These are phyloP conservation scores for Alternaria brassicicola DNA, from an alignment of 2,329 filamentous ascomycete species.

Conservation along the genomic window DNA sequence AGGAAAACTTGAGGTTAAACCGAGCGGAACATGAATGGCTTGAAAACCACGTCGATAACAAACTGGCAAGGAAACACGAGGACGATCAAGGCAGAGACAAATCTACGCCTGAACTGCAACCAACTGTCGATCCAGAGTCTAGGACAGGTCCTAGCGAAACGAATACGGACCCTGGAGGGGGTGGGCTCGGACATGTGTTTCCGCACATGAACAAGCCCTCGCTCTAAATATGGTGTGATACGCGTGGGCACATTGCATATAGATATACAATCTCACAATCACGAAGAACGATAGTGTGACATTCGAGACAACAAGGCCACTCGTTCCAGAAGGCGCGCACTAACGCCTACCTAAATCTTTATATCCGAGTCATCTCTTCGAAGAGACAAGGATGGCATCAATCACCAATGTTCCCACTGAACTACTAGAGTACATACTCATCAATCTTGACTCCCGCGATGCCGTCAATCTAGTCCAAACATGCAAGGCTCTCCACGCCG, in stretches of 20 bases:
- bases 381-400: not conserved
- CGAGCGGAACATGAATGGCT: slow-evolving; percentile 43
- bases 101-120: not conserved
- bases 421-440: slow-evolving; percentile 1
- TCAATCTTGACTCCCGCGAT: not conserved
- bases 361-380: not conserved
- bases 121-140: slow-evolving; percentile 10
- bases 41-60: slow-evolving; percentile 40
- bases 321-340: not conserved
- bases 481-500: not conserved
- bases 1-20: slow-evolving; percentile 55
- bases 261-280: slow-evolving; percentile 2
- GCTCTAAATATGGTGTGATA: slow-evolving; percentile 11
- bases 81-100: slow-evolving; percentile 3
- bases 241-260: not conserved
- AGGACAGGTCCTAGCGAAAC: slow-evolving; percentile 8
- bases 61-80: slow-evolving; percentile 28
- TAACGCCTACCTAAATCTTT: not conserved
- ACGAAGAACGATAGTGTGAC: not conserved
- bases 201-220: slow-evolving; percentile 55
- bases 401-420: not conserved
- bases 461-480: not conserved
- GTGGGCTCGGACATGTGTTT: slow-evolving; percentile 38
- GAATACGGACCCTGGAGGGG: slow-evolving; percentile 10
- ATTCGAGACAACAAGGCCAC: not conserved